phyloP scores from a whole-genome alignment of 1,284 basidiomycete species.

The Trichosporon faecale region DNA sequence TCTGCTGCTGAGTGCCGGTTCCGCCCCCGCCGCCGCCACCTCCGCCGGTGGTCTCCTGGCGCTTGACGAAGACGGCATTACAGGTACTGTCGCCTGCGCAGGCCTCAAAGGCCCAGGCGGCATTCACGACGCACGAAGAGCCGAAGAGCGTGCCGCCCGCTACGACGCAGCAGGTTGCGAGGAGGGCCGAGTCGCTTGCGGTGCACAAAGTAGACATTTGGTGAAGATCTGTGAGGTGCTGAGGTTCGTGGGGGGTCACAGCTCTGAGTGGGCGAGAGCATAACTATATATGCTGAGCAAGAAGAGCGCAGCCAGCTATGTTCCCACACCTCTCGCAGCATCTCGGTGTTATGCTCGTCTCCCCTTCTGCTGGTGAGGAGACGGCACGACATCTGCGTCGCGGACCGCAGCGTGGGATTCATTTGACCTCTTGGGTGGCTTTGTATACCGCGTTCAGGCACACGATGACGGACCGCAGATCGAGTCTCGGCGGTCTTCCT shows the following conservation, averaged over 20 bases:
- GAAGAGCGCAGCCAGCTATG: no score
- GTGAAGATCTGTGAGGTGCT: not conserved
- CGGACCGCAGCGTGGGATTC: not conserved
- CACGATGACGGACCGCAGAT: not conserved
- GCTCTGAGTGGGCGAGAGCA: no score
- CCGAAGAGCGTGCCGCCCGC: not conserved
- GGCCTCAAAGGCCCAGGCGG: not conserved
- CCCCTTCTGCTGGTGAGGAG: no score
- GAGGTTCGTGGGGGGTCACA: not conserved
- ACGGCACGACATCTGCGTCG: not conserved
- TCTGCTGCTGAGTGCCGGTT: no score
- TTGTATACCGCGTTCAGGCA: not conserved
- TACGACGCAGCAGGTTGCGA: not conserved
- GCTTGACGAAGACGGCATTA: not conserved
- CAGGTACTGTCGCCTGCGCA: not conserved
- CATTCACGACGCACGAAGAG: not conserved
- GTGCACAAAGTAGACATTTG: not conserved
- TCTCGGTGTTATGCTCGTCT: not conserved
- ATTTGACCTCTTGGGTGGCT: not conserved
- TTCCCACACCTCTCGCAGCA: not conserved
- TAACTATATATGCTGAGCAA: not conserved
- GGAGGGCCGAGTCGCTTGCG: not conserved
- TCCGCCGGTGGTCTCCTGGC: not conserved
- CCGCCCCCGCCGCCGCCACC: no score
- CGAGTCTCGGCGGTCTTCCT: not conserved